phyloP scores from a whole-genome alignment of 331 rosid genomes.

The Quercus tomentella region DNA sequence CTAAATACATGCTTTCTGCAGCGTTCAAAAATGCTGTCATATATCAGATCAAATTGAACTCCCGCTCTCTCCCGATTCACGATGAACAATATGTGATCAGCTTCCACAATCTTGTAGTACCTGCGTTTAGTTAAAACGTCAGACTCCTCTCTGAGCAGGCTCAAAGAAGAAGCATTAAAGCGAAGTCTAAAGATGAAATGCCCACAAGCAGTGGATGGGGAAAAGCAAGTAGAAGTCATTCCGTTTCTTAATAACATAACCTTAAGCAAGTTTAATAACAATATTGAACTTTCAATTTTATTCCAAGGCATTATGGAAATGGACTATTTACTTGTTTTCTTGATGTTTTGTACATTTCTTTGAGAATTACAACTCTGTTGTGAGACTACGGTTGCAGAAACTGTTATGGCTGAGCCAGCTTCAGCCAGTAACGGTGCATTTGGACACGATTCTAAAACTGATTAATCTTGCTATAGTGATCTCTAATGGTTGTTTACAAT shows the following conservation, averaged over 20 bases:
- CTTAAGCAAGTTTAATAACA: not conserved
- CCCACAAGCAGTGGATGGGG: not conserved
- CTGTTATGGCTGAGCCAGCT: not conserved
- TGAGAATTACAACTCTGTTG: not conserved
- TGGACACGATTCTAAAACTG: not conserved
- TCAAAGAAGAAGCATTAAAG: slow-evolving; percentile 6
- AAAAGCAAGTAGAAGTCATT: not conserved
- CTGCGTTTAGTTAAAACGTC: slow-evolving; percentile 38
- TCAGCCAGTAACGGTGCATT: not conserved
- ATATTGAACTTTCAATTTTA: not conserved
- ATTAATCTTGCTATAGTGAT: not conserved
- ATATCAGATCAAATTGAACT: slow-evolving; percentile 80
- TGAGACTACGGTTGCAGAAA: not conserved
- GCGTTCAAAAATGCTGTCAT: slow-evolving; percentile 86
- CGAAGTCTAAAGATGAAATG: not conserved
- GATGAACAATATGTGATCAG: slow-evolving; percentile 79
- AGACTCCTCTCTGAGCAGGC: slow-evolving; percentile 9
- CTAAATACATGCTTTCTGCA: slow-evolving; percentile 93
- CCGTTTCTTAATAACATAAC: not conserved
- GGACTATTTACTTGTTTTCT: not conserved
- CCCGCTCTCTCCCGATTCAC: slow-evolving; percentile 95
- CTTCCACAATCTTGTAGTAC: slow-evolving; percentile 92
- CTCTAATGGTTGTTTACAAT: not conserved
- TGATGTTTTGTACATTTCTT: not conserved
- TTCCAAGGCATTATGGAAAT: not conserved